These are phyloP conservation scores for Aspergillus hancockii DNA, from an alignment of 495 filamentous ascomycete genomes.

Conservation along the genomic window DNA sequence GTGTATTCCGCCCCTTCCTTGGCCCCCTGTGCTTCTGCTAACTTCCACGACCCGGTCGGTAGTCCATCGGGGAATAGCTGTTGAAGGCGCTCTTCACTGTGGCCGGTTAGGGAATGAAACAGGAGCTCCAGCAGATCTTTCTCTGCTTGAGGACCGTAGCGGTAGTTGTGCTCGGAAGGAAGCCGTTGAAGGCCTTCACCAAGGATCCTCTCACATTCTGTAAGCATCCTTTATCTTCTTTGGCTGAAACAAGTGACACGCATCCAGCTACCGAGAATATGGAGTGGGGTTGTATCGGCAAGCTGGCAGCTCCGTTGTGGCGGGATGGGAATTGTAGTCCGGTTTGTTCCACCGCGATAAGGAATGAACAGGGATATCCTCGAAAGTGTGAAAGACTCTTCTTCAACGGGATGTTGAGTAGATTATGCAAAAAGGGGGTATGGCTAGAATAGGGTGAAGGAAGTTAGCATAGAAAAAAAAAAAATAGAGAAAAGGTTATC, in stretches of 20 bases:
- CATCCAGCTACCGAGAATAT: constrained; percentile 19
- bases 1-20: constrained; percentile 94
- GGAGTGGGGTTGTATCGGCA: neutral
- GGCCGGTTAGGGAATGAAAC: constrained; percentile 79
- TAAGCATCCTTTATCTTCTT: constrained; percentile 48
- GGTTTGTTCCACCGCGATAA: neutral
- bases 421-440: neutral
- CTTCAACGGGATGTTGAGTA: neutral
- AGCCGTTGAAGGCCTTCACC: constrained; percentile 72
- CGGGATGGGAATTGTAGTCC: constrained; percentile 7
- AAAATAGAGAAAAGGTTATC: constrained; percentile 9
- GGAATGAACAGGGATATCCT: neutral
- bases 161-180: constrained; percentile 65
- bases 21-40: constrained; percentile 85
- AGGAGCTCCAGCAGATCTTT: constrained; percentile 73
- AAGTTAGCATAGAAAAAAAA: neutral
- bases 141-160: constrained; percentile 69
- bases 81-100: constrained; percentile 68
- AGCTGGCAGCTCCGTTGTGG: constrained; percentile 15
- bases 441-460: neutral
- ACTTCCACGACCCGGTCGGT: constrained; percentile 65
- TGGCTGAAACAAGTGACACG: constrained; percentile 36
- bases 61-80: constrained; percentile 79
- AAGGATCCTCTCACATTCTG: constrained; percentile 77
- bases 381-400: neutral